Evolutionary conservation across 129 eudicot genomes (phyloP).

Genomic region (Solidago caesia): DNA sequence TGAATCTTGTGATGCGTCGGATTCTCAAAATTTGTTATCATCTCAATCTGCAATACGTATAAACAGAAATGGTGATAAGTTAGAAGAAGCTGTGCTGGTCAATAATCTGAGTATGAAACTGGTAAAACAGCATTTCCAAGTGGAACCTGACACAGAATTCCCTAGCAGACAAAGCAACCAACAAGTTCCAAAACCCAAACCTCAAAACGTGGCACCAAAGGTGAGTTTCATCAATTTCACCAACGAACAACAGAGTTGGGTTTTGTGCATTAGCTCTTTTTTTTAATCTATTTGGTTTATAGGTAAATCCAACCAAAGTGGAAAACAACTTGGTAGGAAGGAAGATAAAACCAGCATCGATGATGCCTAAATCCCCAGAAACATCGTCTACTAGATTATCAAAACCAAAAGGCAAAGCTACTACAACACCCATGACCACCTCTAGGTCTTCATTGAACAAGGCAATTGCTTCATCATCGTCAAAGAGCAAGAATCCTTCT

Average conservation of each 20-base stretch:
- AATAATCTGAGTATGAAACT: constrained; percentile 29
- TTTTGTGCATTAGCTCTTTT: constrained; percentile 27
- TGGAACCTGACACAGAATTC: constrained; percentile 26
- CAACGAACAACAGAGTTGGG: neutral
- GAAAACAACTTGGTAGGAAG: constrained; percentile 32
- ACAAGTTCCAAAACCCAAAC: constrained; percentile 31
- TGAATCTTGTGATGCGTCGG: constrained; percentile 7
- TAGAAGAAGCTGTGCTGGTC: constrained; percentile 38
- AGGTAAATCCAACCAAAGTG: constrained; percentile 51
- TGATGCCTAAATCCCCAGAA: constrained; percentile 46
- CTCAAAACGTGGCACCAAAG: constrained; percentile 40
- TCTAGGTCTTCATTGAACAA: constrained; percentile 43
- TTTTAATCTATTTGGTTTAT: constrained; percentile 14
- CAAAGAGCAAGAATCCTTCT: constrained; percentile 45
- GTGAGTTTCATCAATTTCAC: constrained; percentile 35
- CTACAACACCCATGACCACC: constrained; percentile 28
- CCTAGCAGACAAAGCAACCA: constrained; percentile 19
- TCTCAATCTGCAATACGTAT: constrained; percentile 4
- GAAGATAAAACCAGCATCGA: constrained; percentile 53
- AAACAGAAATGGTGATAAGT: constrained; percentile 20
- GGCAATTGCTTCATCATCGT: constrained; percentile 35
- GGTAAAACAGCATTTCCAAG: constrained; percentile 32
- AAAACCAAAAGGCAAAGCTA: constrained; percentile 37
- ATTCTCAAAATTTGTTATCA: constrained; percentile 2
- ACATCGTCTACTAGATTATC: constrained; percentile 39